These are phyloP conservation scores for Mortierella sp. DNA, from an alignment of 371 early-diverging fungal species.

Conservation along the genomic window DNA sequence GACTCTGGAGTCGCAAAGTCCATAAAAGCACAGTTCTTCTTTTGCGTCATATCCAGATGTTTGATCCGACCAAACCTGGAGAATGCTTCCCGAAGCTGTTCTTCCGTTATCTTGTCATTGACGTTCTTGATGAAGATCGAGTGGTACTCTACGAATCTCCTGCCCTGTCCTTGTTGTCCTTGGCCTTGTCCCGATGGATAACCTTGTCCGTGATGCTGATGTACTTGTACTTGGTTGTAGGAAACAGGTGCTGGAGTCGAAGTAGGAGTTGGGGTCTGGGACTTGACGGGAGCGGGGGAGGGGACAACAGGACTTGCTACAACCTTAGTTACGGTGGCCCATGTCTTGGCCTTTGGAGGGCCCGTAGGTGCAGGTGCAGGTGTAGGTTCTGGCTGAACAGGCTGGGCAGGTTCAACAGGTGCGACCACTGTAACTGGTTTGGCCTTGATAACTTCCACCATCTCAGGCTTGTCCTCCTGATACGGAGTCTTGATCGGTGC, in stretches of 20 bases:
- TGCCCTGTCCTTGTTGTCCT: slow-evolving; percentile 24
- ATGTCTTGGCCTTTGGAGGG: slow-evolving; percentile 60
- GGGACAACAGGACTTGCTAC: slow-evolving; percentile 36
- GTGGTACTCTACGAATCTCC: slow-evolving; percentile 21
- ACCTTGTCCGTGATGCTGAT: slow-evolving; percentile 34
- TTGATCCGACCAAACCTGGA: slow-evolving; percentile 59
- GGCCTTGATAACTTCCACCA: background rate
- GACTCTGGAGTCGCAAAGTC: slow-evolving; percentile 67
- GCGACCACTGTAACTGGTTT: background rate
- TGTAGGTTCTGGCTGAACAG: background rate
- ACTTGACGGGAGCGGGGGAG: slow-evolving; percentile 20
- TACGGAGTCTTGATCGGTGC: slow-evolving; percentile 22
- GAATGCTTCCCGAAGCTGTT: slow-evolving; percentile 58
- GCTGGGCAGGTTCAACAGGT: slow-evolving; percentile 8
- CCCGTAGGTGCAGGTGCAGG: slow-evolving; percentile 15
- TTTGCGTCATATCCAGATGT: slow-evolving; percentile 61
- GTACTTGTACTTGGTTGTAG: slow-evolving; percentile 28
- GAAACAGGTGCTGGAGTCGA: slow-evolving; percentile 9
- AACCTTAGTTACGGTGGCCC: slow-evolving; percentile 65
- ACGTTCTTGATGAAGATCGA: slow-evolving; percentile 41
- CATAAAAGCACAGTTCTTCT: slow-evolving; percentile 68
- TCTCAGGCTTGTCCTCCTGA: background rate
- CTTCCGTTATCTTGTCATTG: slow-evolving; percentile 46
- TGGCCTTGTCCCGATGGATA: slow-evolving; percentile 34
- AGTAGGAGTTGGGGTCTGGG: slow-evolving; percentile 15